phyloP scores from a whole-genome alignment of 345 rosid species.

The Sonneratia alba region DNA sequence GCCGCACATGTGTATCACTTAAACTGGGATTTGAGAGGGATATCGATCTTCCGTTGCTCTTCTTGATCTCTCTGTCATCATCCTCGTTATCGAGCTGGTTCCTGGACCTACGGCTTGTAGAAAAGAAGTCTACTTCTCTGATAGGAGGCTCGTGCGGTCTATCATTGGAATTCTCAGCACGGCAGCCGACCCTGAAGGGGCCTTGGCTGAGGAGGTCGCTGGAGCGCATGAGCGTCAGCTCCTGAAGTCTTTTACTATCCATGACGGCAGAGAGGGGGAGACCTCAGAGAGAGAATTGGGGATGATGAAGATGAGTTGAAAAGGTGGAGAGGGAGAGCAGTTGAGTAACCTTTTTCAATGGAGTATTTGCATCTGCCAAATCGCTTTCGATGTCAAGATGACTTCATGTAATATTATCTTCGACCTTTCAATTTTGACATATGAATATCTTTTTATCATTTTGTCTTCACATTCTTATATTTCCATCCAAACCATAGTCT shows the following conservation, averaged over 20 bases:
- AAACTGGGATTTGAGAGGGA: conserved; percentile 25
- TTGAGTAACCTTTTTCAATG: conserved; percentile 21
- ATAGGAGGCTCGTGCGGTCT: conserved; percentile 19
- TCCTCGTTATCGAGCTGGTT: conserved; percentile 10
- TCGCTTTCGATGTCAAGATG: conserved; percentile 19
- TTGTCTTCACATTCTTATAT: too few relatives aligned
- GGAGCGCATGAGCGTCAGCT: conserved; percentile 47
- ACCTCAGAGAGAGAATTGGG: neutral
- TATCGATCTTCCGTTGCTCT: conserved; percentile 10
- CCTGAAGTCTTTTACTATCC: conserved; percentile 57
- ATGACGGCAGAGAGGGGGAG: conserved; percentile 22
- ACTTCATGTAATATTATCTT: neutral
- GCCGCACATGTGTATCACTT: neutral
- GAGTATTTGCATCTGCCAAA: conserved; percentile 1
- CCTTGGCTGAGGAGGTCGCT: conserved; percentile 30
- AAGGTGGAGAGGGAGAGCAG: conserved; percentile 13
- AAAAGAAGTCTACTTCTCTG: conserved; percentile 83
- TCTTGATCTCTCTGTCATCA: conserved; percentile 25
- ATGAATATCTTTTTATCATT: too few relatives aligned
- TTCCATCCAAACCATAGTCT: too few relatives aligned
- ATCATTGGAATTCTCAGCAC: neutral
- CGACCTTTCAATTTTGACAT: neutral
- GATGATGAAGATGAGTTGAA: conserved; percentile 4
- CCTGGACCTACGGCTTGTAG: conserved; percentile 12
- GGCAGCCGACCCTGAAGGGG: conserved; percentile 7